Base-by-base conservation (phyloP, 2,329 filamentous ascomycete species). In the Penicillium brasilianum region DNA sequence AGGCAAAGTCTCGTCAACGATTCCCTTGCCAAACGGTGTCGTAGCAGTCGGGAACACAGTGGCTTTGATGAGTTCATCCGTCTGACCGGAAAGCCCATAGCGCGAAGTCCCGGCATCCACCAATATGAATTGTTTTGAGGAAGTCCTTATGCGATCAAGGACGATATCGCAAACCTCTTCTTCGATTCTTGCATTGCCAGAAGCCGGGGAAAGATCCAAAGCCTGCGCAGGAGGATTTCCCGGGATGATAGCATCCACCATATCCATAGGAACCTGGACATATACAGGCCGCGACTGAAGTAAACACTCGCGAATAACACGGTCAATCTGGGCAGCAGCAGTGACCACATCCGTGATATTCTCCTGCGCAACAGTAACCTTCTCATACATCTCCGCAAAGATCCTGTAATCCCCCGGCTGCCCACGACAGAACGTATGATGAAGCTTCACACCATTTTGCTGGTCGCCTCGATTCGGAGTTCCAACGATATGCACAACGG, bases 401-500 rank as follows among this genome's bases (percentile, higher is more conserved):
- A 80, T 71, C 3, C 77, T 71, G 60, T 81, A 85, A 34, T 85
- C 80, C 16, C 82, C 82, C 61, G 85, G 83, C n/a, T 80, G 88
- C 7, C 48, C 48, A 14, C 48, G 48, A 50, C 48, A 50, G 0
- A 92, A 84, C 0, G 89, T 90, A 74, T 92, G 90, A 76, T 92
- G 90, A 3, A 87, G 72, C 44, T 80, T 62, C 10, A 74, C 68
- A 2, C 81, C 76, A 2, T 73, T 69, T 4, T 81, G 76, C 61
- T 86, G 83, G 1, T 78, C 73, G 4, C 68, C 61, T 0, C 80
- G 76, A 2, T 74, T 69, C 2, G 85, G 84, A 0, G 81, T 82
- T 0, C 86, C 85, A 20, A 87, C 84, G 54, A 88, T 81, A 66
- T 88, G 85, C 4, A 87, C 81, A 5, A 93, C 82, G 1, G 90